Evolutionary conservation across 306 rosid species (phyloP).

Genomic region (Begonia masoniana): DNA sequence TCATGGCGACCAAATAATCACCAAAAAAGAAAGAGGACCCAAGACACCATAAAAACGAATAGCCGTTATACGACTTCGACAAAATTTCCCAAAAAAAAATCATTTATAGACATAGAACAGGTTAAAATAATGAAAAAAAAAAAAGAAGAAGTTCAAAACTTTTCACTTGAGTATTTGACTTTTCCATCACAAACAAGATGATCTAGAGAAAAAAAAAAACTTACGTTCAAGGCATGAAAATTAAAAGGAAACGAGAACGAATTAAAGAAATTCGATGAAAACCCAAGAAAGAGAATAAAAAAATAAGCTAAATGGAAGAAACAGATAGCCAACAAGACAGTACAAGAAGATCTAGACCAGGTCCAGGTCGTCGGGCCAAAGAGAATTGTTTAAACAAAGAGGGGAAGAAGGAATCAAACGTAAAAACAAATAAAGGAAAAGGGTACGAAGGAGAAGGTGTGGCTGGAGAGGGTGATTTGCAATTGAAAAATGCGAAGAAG

Average conservation of each 20-base stretch:
- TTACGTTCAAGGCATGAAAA: neutral
- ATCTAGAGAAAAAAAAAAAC: neutral
- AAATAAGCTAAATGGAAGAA: neutral
- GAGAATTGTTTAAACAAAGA: neutral
- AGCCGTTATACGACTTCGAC: too few relatives aligned
- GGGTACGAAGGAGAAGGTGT: neutral
- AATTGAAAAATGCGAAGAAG: slow-evolving; percentile 7
- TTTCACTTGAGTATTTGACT: neutral
- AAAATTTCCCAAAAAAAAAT: too few relatives aligned
- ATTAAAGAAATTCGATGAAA: neutral
- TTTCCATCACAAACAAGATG: neutral
- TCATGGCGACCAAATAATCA: neutral
- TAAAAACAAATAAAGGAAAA: neutral
- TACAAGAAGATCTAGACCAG: slow-evolving; percentile 1
- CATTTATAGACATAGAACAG: too few relatives aligned
- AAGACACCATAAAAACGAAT: too few relatives aligned
- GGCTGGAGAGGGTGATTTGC: neutral
- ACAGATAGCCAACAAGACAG: neutral
- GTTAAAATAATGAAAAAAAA: too few relatives aligned
- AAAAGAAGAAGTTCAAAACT: too few relatives aligned
- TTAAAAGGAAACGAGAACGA: neutral
- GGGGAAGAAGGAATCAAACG: neutral
- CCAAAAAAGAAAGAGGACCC: neutral
- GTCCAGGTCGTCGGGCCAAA: neutral
- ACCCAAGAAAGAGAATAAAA: neutral